Evolutionary conservation across 2,329 filamentous ascomycete genomes (phyloP).

Genomic region (Waltergamsia citrina): DNA sequence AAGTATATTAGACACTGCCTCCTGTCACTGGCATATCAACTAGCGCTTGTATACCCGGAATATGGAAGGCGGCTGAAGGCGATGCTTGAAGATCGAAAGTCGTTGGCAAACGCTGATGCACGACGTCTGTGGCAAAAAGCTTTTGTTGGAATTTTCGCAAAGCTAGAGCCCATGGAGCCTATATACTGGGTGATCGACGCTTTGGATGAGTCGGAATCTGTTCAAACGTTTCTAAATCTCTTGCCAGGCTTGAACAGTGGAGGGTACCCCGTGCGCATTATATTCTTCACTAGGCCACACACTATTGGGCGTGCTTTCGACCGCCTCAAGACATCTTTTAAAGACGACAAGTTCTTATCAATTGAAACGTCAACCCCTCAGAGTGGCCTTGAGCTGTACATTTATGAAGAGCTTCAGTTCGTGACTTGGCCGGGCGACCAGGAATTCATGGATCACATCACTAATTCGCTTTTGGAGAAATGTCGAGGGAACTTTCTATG

Average conservation of each 20-base stretch:
- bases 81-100: neutral
- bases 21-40: neutral
- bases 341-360: neutral
- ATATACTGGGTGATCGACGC: conserved; percentile 1
- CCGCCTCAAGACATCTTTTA: neutral
- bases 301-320: neutral
- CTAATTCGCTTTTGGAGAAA: neutral
- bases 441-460: neutral
- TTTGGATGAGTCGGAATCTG: neutral
- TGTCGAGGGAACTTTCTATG: conserved; percentile 1
- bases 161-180: neutral
- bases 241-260: neutral
- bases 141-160: neutral
- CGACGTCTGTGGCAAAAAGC: neutral
- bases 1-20: neutral
- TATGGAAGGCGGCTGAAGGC: neutral
- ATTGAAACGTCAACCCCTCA: neutral
- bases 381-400: neutral
- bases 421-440: neutral
- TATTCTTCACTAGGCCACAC: neutral
- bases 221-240: neutral
- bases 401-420: neutral
- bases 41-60: neutral
- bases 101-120: neutral
- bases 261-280: neutral